These are phyloP conservation scores for Sarocladiaceae sp. DNA, from an alignment of 2,329 filamentous ascomycete species.

Conservation along the genomic window DNA sequence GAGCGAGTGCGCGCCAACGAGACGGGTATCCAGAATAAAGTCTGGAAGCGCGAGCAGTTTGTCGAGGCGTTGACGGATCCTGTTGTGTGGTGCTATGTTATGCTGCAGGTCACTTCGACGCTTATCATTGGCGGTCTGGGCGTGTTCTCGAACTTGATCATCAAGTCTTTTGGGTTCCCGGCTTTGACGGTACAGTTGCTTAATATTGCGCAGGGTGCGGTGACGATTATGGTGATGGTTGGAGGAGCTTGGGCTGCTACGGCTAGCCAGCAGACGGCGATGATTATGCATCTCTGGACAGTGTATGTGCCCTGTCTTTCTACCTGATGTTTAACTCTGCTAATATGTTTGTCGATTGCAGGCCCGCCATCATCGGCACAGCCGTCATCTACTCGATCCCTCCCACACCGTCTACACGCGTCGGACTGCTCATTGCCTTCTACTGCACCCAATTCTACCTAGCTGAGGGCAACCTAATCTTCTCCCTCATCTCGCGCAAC, in stretches of 20 bases:
- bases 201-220: conserved; percentile 35
- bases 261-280: conserved; percentile 33
- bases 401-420: conserved; percentile 22
- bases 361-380: conserved; percentile 33
- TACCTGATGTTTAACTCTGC: too few species aligned
- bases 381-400: conserved; percentile 32
- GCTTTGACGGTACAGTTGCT: conserved; percentile 38
- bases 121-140: conserved; percentile 70
- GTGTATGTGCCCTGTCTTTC: conserved; percentile 66
- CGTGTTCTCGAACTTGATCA: conserved; percentile 71
- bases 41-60: conserved; percentile 29
- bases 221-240: conserved; percentile 32
- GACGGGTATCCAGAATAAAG: conserved; percentile 31
- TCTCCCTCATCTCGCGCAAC: conserved; percentile 37
- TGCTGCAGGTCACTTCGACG: conserved; percentile 67
- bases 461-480: conserved; percentile 35
- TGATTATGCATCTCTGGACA: conserved; percentile 65
- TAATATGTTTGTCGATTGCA: too few species aligned
- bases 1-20: conserved; percentile 30
- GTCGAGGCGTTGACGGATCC: conserved; percentile 56
- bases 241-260: background rate
- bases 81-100: conserved; percentile 60
- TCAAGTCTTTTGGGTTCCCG: conserved; percentile 65
- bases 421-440: conserved; percentile 34
- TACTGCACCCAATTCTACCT: conserved; percentile 41